These are phyloP conservation scores for Petunia secreta DNA, from an alignment of 257 asterid genomes.

Conservation along the genomic window DNA sequence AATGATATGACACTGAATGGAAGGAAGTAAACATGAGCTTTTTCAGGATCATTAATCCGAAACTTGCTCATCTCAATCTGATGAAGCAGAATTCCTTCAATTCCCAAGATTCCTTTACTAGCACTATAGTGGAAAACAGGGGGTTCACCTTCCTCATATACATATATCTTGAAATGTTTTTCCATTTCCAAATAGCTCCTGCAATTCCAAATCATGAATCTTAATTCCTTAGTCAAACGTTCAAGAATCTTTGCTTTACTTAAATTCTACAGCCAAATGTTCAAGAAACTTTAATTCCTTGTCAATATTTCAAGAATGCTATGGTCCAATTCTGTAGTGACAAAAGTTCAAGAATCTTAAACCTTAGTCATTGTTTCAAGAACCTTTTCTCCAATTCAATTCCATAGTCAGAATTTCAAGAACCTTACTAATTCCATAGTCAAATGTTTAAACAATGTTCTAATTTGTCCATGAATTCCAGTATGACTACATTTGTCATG, in stretches of 20 bases:
- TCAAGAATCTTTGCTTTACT: background rate
- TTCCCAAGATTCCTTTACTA: slow-evolving; percentile 52
- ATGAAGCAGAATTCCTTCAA: slow-evolving; percentile 61
- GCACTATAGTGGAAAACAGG: slow-evolving; percentile 60
- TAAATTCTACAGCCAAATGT: background rate
- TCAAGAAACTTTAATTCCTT: background rate
- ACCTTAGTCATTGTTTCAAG: background rate
- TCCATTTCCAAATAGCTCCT: slow-evolving; percentile 78
- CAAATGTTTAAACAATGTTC: background rate
- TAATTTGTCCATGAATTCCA: too few species aligned
- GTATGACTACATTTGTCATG: too few species aligned
- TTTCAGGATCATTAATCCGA: slow-evolving; percentile 46
- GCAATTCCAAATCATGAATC: slow-evolving; percentile 17
- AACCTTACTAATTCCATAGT: background rate
- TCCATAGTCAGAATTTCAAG: background rate
- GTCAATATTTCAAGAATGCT: background rate
- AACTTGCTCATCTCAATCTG: slow-evolving; percentile 58
- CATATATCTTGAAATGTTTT: slow-evolving; percentile 50
- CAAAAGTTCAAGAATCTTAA: background rate
- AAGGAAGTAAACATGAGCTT: slow-evolving; percentile 48
- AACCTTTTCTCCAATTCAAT: background rate
- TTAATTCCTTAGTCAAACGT: background rate
- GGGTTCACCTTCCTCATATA: slow-evolving; percentile 67
- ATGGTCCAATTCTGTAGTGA: background rate
- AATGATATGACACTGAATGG: slow-evolving; percentile 56